phyloP scores from a whole-genome alignment of 2,329 filamentous ascomycete genomes.

The Cadophora luteo-olivacea region DNA sequence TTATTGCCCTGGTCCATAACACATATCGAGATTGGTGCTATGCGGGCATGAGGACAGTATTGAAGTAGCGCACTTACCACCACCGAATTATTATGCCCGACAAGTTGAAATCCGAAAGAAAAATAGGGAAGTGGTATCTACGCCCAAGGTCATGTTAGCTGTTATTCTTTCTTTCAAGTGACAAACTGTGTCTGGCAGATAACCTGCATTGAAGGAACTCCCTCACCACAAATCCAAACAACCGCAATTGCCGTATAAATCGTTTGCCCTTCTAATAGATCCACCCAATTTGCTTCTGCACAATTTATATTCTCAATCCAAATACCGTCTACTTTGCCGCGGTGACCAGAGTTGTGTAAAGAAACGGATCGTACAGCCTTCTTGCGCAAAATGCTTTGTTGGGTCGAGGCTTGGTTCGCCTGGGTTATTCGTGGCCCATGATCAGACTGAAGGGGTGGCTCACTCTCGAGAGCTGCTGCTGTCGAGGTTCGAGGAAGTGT shows the following conservation, averaged over 20 bases:
- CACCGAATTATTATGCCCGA: conserved; percentile 30
- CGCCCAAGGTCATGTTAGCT: conserved; percentile 28
- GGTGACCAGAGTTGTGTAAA: conserved; percentile 32
- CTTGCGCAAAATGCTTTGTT: conserved; percentile 32
- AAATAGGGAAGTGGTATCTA: conserved; percentile 36
- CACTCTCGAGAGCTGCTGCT: conserved; percentile 27
- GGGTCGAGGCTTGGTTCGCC: conserved; percentile 40
- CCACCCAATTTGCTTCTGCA: conserved; percentile 25
- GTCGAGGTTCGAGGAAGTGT: neutral
- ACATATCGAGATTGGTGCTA: neutral
- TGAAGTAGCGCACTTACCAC: conserved; percentile 30
- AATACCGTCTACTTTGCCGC: conserved; percentile 35
- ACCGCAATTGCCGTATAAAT: conserved; percentile 36
- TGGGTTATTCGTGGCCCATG: conserved; percentile 44
- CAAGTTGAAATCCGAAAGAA: conserved; percentile 21
- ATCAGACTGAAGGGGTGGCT: conserved; percentile 34
- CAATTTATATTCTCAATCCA: conserved; percentile 30
- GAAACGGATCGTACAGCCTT: conserved; percentile 37
- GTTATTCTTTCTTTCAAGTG: conserved; percentile 20
- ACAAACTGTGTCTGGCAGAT: conserved; percentile 5
- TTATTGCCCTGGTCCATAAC: neutral
- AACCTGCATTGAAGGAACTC: conserved; percentile 13
- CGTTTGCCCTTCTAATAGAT: conserved; percentile 31
- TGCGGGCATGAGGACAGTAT: neutral
- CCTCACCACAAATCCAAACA: conserved; percentile 33